A percentile compares a stretch with the other conserved stretches of the same genome.
phyloP scores from a whole-genome alignment of 257 asterid genomes.

The Nicotiana tabacum region DNA sequence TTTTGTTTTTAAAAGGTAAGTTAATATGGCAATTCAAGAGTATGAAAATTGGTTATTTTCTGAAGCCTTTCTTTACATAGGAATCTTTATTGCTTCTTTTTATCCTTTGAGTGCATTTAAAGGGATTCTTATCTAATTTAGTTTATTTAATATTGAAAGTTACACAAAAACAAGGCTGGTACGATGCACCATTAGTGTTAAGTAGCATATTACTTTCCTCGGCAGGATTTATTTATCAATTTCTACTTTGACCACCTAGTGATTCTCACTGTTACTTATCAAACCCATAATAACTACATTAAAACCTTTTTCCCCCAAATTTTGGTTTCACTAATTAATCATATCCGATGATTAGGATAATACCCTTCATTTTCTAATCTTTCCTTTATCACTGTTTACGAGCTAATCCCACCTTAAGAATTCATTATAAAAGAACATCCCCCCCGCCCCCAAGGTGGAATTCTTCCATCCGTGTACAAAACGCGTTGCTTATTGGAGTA shows the following conservation, averaged over 20 bases:
- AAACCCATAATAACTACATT: background rate
- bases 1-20: background rate
- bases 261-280: background rate
- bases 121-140: background rate
- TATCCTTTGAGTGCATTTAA: conserved; percentile 5
- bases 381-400: background rate
- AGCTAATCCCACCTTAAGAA: background rate
- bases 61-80: background rate
- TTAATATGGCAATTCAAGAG: too few relatives aligned
- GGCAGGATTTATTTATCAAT: background rate
- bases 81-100: background rate
- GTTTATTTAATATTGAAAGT: background rate
- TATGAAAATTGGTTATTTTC: background rate
- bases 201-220: background rate
- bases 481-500: background rate
- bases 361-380: background rate
- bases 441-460: background rate
- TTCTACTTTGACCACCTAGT: background rate
- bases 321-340: background rate
- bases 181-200: background rate
- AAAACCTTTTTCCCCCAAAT: background rate
- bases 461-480: background rate
- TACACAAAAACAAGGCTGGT: background rate
- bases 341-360: background rate
- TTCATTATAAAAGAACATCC: background rate